Base-by-base conservation (phyloP, 192 early-diverging fungal genomes). In the Lobulomyces angularis region DNA sequence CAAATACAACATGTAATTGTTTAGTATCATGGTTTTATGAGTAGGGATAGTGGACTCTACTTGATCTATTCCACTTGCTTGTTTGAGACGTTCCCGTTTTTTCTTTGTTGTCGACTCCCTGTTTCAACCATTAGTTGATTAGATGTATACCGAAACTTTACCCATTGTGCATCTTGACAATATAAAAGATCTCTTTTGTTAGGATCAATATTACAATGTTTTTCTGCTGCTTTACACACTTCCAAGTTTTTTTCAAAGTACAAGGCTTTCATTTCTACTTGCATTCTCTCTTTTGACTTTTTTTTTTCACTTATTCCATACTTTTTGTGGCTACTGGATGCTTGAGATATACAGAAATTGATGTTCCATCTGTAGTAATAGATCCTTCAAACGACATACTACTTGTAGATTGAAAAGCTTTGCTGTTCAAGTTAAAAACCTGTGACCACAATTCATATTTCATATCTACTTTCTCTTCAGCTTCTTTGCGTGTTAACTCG, bases 61-160 rank as follows among this genome's bases (percentile, higher is more conserved):
- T n/a, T n/a, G n/a, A n/a, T n/a, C n/a, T n/a, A n/a, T n/a, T n/a
- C n/a, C n/a, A n/a, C n/a, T n/a, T n/a, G n/a, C n/a, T n/a, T n/a
- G n/a, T n/a, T n/a, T n/a, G n/a, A n/a, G n/a, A n/a, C n/a, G n/a
- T n/a, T n/a, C 6, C 36, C 17, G 6, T 42, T 8, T 6, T 19
- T 43, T 6, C 7, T 7, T 8, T 20, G 24, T 41, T 12, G n/a
- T 5, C 45, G 30, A 5, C 8, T 12, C 8, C 37, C 7, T 9
- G 45, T 46, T 23, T 46, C 45, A n/a, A 43, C n/a, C 7, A 21
- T 41, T 23, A 32, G 30, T 41, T 46, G 45, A n/a, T 46, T 46
- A 12, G 35, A 43, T 8, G 45, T 46, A 19, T 46, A 46, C 6
- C 45, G 37, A 23, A 46, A 46, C 8, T 20, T 6, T 6, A 18